phyloP scores from a whole-genome alignment of 2,329 filamentous ascomycete genomes.

The Coleophoma eucalyptorum region DNA sequence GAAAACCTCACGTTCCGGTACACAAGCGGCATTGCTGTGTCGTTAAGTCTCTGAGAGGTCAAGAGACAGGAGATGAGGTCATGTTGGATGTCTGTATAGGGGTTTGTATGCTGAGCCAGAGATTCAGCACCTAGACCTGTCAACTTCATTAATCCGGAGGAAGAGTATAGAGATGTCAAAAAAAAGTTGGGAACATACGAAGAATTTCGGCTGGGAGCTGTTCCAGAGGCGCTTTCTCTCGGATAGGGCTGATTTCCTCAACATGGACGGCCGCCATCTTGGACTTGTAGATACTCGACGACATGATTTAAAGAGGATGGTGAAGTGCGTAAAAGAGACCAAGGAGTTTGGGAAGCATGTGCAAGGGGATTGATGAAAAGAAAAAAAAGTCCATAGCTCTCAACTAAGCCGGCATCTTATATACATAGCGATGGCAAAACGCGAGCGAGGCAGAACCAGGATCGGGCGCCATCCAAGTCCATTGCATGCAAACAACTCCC shows the following conservation, averaged over 20 bases:
- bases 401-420: neutral
- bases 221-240: conserved; percentile 52
- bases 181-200: conserved; percentile 41
- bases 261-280: neutral
- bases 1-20: conserved; percentile 77
- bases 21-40: conserved; percentile 66
- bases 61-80: conserved; percentile 64
- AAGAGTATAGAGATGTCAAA: neutral
- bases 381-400: neutral
- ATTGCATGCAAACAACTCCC: neutral
- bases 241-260: neutral
- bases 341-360: neutral
- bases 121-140: conserved; percentile 1
- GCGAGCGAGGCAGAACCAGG: neutral
- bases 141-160: neutral
- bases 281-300: neutral
- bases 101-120: neutral
- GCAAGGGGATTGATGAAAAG: neutral
- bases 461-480: neutral
- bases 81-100: conserved; percentile 62
- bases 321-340: neutral
- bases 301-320: neutral
- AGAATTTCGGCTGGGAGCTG: conserved; percentile 64
- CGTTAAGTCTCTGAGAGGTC: conserved; percentile 66
- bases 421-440: no score